phyloP scores from a whole-genome alignment of 2,329 filamentous ascomycete genomes.

The Phialocephala sp. region DNA sequence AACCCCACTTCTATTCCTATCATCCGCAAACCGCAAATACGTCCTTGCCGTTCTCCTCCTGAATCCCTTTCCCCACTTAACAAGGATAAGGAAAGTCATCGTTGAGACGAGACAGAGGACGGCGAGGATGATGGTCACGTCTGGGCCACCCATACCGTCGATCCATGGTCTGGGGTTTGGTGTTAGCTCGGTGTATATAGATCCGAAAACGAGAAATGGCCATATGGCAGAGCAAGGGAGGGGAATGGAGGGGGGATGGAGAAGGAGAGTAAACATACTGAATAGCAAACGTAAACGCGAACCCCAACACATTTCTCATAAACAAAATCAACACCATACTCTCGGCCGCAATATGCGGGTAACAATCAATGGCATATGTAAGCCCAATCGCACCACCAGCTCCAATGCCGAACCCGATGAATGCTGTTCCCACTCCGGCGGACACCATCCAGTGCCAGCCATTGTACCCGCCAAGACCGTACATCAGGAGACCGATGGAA shows the following conservation, averaged over 20 bases:
- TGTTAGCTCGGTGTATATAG: neutral
- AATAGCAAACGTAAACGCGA: conserved; percentile 26
- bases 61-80: conserved; percentile 25
- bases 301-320: conserved; percentile 23
- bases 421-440: conserved; percentile 25
- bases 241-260: neutral
- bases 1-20: neutral
- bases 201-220: too few relatives aligned
- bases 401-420: conserved; percentile 27
- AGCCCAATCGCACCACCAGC: conserved; percentile 25
- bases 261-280: conserved; percentile 14
- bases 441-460: conserved; percentile 24
- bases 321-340: conserved; percentile 29
- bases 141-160: conserved; percentile 17
- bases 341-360: conserved; percentile 23
- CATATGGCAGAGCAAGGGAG: neutral
- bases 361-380: conserved; percentile 28
- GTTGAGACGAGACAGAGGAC: conserved; percentile 19
- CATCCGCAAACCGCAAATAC: neutral
- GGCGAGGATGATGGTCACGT: conserved; percentile 20
- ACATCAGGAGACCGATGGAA: conserved; percentile 23
- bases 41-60: conserved; percentile 17
- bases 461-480: conserved; percentile 25
- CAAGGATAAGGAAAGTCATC: conserved; percentile 18
- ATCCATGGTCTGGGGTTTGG: conserved; percentile 18